phyloP scores from a whole-genome alignment of 495 filamentous ascomycete genomes.

The Margaritispora aquatica region DNA sequence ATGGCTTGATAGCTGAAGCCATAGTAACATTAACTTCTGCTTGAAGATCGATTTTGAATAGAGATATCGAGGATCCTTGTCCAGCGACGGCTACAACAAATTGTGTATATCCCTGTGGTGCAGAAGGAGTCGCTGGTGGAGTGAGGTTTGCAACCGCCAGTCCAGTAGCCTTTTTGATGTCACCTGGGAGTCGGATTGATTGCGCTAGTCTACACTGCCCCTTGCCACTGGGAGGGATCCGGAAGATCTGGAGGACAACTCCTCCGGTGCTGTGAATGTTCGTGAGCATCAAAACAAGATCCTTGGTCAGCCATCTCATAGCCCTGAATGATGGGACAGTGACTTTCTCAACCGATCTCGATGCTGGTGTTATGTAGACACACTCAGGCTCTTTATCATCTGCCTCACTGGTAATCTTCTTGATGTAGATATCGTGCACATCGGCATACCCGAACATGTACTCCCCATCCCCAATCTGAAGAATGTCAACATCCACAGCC shows the following conservation, averaged over 20 bases:
- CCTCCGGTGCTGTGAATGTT: slow-evolving; percentile 42
- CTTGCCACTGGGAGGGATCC: slow-evolving; percentile 32
- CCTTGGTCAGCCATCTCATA: slow-evolving; percentile 70
- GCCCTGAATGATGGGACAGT: slow-evolving; percentile 53
- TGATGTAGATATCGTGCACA: slow-evolving; percentile 61
- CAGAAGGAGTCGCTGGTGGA: slow-evolving; percentile 37
- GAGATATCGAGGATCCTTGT: slow-evolving; percentile 71
- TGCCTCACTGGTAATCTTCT: slow-evolving; percentile 41
- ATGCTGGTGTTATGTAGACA: slow-evolving; percentile 56
- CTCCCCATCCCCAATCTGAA: slow-evolving; percentile 48
- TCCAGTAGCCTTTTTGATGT: slow-evolving; percentile 46
- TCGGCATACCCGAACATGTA: slow-evolving; percentile 78
- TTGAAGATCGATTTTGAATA: slow-evolving; percentile 65
- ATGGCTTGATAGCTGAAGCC: slow-evolving; percentile 49
- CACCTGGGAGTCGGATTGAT: slow-evolving; percentile 34
- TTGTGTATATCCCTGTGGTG: slow-evolving; percentile 54
- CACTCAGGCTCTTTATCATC: slow-evolving; percentile 47
- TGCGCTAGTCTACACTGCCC: slow-evolving; percentile 37
- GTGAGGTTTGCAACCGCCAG: slow-evolving; percentile 66
- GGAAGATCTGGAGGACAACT: slow-evolving; percentile 45
- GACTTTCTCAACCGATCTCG: slow-evolving; percentile 36
- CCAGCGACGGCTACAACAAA: slow-evolving; percentile 76
- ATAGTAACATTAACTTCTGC: slow-evolving; percentile 39
- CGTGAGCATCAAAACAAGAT: slow-evolving; percentile 61
- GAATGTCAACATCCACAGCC: slow-evolving; percentile 76